Conservation (phyloP, 108 stramenopile genomes). For the Nitzschia sp. region DNA sequence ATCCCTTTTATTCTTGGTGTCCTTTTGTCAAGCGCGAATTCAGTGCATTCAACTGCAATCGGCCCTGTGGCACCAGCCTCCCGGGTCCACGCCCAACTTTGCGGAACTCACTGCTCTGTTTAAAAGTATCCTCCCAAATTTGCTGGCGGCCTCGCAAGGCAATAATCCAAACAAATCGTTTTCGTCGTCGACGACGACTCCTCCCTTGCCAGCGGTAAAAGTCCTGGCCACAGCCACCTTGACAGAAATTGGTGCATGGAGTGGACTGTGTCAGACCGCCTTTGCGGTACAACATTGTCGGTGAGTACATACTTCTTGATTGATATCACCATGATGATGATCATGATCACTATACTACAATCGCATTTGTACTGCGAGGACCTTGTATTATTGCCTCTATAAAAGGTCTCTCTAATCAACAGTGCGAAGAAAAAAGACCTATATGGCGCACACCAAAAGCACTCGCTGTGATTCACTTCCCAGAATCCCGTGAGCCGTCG, state of each 20-base stretch:
- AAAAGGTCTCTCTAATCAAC: slow-evolving; percentile 32
- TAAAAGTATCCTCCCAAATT: background rate
- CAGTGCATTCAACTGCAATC: slow-evolving; percentile 3
- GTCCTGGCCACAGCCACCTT: background rate
- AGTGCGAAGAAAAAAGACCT: slow-evolving; percentile 34
- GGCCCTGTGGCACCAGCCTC: background rate
- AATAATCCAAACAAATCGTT: background rate
- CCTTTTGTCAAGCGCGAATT: slow-evolving; percentile 3
- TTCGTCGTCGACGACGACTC: background rate
- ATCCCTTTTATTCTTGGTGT: background rate
- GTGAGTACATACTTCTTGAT: slow-evolving; percentile 1
- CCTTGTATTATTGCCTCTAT: slow-evolving; percentile 12
- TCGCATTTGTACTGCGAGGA: slow-evolving; percentile 34
- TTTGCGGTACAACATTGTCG: slow-evolving; percentile 1
- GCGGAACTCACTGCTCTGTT: background rate
- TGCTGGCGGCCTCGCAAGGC: background rate
- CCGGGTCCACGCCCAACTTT: background rate
- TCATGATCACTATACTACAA: no score
- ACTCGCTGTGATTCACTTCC: slow-evolving; percentile 33
- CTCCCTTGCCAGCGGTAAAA: background rate
- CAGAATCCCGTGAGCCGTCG: slow-evolving; percentile 44
- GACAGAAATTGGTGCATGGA: slow-evolving; percentile 3
- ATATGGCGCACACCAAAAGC: slow-evolving; percentile 33
- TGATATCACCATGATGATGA: background rate
- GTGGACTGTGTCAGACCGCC: background rate